Evolutionary conservation across 2,329 filamentous ascomycete species (phyloP), one percentile per base, ranked within the genome.

Genomic region (Paecilomyces sp.): DNA sequence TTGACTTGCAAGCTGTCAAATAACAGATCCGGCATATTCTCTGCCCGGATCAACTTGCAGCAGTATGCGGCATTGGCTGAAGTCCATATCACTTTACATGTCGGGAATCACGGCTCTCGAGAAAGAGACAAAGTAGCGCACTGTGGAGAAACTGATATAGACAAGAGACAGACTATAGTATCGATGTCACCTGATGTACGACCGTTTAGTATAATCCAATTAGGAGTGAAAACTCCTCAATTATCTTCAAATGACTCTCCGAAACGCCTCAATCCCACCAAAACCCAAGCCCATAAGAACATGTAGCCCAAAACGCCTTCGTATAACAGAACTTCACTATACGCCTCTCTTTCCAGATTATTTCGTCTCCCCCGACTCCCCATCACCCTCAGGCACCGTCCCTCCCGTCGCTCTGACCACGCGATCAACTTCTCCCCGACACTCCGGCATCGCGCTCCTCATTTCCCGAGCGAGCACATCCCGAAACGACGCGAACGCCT

Each of bases 391-490:
- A 11, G 11, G 41, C 15, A 47, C 62, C 55, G 25, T 51, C 5
- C 67, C 69, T n/a, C 73, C 68, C 13, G 69, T 74, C 54, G 72
- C 76, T 62, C 75, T 72, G 54, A 85, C 72, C 11, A 84, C 77
- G 57, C 75, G 75, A 62, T 77, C 76, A 5, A 86, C 80, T 63
- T 86, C 83, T 33, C 74, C 75, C 57, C 74, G 74, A 65, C 84
- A 78, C 55, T 85, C 84, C 2, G 84, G 84, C 68, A 86, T 83
- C 5, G 79, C 83, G 58, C 78, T 78, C 59, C 79, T 79, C 70
- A 87, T 82, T 70, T 85, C 83, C 64, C 78, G 72, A 2, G 82
- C 85, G 62, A 87, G 72, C 50, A 85, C 79, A 69, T 87, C 82
- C 60, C 83, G 78, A 62, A 88, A 84, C 53, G 77, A 72, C 11